A percentile compares a stretch with the other conserved stretches of the same genome.
Conservation (phyloP, 1,284 basidiomycete genomes). For the Malassezia arunalokei region DNA sequence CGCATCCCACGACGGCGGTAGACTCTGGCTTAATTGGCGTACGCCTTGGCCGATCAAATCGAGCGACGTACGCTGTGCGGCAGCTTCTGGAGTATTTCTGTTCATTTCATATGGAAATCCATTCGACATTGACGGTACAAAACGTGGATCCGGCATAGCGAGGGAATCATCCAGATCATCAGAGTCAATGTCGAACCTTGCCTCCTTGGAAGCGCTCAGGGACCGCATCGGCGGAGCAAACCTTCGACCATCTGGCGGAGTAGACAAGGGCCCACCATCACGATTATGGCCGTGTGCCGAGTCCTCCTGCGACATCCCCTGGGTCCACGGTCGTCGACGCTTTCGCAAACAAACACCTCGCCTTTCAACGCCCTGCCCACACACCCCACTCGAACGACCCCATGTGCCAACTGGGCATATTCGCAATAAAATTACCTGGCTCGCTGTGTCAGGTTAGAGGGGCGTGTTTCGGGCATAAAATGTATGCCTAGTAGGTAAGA, state of each 20-base stretch:
- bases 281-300: too few species aligned
- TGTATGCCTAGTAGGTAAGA: too few species aligned
- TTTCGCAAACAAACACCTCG: too few species aligned
- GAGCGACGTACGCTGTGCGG: constrained; percentile 22
- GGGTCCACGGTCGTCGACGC: too few species aligned
- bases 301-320: too few species aligned
- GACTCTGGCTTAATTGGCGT: constrained; percentile 23
- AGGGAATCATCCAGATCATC: constrained; percentile 25
- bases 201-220: constrained; percentile 40
- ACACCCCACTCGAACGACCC: too few species aligned
- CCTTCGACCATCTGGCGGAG: background rate
- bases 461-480: too few species aligned
- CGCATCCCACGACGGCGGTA: constrained; percentile 41
- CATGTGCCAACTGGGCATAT: too few species aligned
- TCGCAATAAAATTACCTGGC: too few species aligned
- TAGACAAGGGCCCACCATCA: background rate
- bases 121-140: constrained; percentile 14
- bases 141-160: constrained; percentile 4
- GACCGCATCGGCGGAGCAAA: constrained; percentile 26
- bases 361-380: too few species aligned
- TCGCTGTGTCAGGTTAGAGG: too few species aligned
- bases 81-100: background rate
- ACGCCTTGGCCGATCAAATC: constrained; percentile 29
- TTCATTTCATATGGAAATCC: background rate
- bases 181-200: constrained; percentile 45